phyloP scores from a whole-genome alignment of 305 asterid genomes.

The Fraxinus albicans region DNA sequence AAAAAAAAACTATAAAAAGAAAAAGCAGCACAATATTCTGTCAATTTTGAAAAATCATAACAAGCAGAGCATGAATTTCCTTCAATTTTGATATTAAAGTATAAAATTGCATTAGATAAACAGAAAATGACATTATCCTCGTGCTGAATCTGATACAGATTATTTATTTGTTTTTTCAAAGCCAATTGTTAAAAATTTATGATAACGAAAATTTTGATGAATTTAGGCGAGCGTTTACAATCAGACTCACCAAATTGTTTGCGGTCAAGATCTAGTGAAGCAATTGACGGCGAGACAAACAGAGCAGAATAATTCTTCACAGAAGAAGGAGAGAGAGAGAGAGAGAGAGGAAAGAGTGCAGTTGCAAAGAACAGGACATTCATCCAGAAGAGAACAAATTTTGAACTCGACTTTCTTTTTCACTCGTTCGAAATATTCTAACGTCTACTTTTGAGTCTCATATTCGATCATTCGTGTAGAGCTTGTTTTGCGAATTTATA shows the following conservation, averaged over 20 bases:
- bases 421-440: conserved; percentile 29
- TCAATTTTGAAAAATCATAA: neutral
- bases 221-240: conserved; percentile 6
- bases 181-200: neutral
- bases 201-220: conserved; percentile 2
- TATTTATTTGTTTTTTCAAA: neutral
- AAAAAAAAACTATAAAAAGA: neutral
- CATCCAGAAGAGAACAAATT: conserved; percentile 28
- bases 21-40: neutral
- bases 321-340: conserved; percentile 26
- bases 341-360: conserved; percentile 36
- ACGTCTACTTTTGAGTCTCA: neutral
- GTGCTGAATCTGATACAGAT: conserved; percentile 5
- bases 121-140: neutral
- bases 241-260: conserved; percentile 38
- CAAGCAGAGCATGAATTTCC: neutral
- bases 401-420: conserved; percentile 39
- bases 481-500: neutral
- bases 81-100: neutral
- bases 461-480: neutral
- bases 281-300: conserved; percentile 40
- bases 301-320: conserved; percentile 24
- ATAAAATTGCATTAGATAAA: neutral
- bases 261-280: conserved; percentile 59
- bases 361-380: conserved; percentile 47